These are phyloP conservation scores for Passalora sequoiae DNA, from an alignment of 2,329 filamentous ascomycete genomes.

Conservation along the genomic window DNA sequence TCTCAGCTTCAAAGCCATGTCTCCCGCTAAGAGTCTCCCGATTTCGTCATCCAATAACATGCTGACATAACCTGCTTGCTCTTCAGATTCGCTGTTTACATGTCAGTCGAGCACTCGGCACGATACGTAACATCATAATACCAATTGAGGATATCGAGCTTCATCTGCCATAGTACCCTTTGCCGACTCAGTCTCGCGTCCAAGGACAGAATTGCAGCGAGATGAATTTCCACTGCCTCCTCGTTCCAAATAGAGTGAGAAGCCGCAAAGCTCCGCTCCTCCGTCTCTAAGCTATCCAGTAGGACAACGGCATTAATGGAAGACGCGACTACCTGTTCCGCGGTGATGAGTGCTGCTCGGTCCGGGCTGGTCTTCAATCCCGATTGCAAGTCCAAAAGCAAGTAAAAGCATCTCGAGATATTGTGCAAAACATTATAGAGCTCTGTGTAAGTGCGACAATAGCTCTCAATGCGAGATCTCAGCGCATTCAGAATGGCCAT, in stretches of 20 bases:
- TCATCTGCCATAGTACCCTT: conserved; percentile 1
- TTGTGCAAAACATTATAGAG: conserved; percentile 1
- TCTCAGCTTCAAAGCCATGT: conserved; percentile 1
- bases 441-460: background rate
- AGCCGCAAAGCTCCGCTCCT: background rate
- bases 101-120: too few relatives aligned
- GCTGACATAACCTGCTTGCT: too few relatives aligned
- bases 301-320: background rate
- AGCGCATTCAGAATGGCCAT: background rate
- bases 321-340: background rate
- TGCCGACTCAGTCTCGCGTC: background rate
- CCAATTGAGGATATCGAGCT: background rate
- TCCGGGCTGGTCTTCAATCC: background rate
- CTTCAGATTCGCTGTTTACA: background rate
- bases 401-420: background rate
- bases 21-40: too few relatives aligned
- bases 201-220: background rate
- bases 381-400: background rate
- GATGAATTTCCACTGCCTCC: background rate
- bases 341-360: background rate
- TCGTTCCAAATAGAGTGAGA: background rate
- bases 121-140: too few relatives aligned
- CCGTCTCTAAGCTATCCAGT: background rate
- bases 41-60: too few relatives aligned
- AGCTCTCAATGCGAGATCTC: conserved; percentile 1